Evolutionary conservation across 2,329 filamentous ascomycete species (phyloP).

Genomic region (Epichloe coenophiala): DNA sequence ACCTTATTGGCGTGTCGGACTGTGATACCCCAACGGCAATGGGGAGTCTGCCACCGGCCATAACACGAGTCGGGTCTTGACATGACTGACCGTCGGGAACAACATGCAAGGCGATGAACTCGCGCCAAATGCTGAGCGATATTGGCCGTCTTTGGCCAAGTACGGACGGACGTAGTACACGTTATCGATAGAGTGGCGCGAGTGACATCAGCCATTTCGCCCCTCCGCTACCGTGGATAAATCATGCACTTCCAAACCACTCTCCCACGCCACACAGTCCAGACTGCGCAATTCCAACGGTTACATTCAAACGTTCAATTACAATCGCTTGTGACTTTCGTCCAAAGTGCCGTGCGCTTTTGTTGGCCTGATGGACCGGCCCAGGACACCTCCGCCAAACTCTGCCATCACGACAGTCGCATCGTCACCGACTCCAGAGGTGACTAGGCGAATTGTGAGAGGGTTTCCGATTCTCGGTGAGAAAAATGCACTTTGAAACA

Average conservation of each 20-base stretch:
- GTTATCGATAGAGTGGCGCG: background rate
- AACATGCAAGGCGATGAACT: no score
- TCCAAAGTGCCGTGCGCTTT: background rate
- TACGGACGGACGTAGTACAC: no score
- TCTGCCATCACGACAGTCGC: conserved; percentile 14
- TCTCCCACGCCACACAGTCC: background rate
- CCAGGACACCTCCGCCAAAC: conserved; percentile 27
- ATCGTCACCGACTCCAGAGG: conserved; percentile 40
- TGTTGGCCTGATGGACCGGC: conserved; percentile 28
- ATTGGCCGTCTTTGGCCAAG: no score
- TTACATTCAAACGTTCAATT: background rate
- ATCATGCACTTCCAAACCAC: no score
- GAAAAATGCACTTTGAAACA: background rate
- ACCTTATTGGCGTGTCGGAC: background rate
- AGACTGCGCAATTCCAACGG: background rate
- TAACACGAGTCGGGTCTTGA: no score
- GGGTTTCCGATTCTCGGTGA: conserved; percentile 11
- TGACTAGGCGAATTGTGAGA: conserved; percentile 38
- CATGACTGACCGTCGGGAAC: no score
- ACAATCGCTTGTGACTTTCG: background rate
- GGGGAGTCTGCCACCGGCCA: no score
- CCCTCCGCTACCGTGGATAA: background rate
- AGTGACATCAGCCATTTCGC: background rate
- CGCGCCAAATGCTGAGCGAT: no score
- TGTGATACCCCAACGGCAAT: no score